Evolutionary conservation across 2,329 filamentous ascomycete genomes (phyloP).

Genomic region (Xylariaceae sp.): DNA sequence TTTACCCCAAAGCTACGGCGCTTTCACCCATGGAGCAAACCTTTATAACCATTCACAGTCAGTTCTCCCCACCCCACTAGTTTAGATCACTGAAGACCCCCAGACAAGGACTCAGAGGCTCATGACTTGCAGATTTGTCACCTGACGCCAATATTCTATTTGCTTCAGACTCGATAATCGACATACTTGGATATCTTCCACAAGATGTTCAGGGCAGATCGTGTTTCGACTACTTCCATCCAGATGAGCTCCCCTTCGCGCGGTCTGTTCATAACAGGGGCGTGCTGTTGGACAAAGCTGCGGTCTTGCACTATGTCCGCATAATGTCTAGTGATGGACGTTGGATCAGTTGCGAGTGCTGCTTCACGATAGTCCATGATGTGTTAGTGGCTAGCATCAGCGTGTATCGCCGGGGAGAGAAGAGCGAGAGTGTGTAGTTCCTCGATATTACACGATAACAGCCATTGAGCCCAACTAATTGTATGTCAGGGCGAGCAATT

Average conservation of each 20-base stretch:
- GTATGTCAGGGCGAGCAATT: constrained; percentile 61
- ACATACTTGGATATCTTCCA: constrained; percentile 68
- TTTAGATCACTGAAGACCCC: background rate
- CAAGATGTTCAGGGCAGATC: constrained; percentile 72
- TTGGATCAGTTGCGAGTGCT: constrained; percentile 81
- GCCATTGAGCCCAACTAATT: constrained; percentile 3
- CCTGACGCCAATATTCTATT: constrained; percentile 76
- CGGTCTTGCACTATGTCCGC: constrained; percentile 75
- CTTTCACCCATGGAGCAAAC: constrained; percentile 67
- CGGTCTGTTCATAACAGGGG: constrained; percentile 68
- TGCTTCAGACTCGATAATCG: constrained; percentile 76
- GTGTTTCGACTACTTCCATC: constrained; percentile 83
- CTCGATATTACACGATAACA: constrained; percentile 3
- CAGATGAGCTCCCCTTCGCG: constrained; percentile 73
- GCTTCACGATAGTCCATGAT: constrained; percentile 85
- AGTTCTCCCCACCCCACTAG: constrained; percentile 31
- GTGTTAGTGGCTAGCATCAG: constrained; percentile 81
- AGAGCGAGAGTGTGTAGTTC: constrained; percentile 65
- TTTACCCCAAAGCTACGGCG: constrained; percentile 20
- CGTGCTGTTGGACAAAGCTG: constrained; percentile 76
- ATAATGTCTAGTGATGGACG: constrained; percentile 64
- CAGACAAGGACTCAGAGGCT: constrained; percentile 15
- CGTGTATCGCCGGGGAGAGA: constrained; percentile 65
- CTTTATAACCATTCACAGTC: constrained; percentile 88
- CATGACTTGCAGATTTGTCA: constrained; percentile 57